A percentile compares a stretch with the other conserved stretches of the same genome.
Conservation (phyloP, 1,139 yeast genomes). For the Candida tropicalis region DNA sequence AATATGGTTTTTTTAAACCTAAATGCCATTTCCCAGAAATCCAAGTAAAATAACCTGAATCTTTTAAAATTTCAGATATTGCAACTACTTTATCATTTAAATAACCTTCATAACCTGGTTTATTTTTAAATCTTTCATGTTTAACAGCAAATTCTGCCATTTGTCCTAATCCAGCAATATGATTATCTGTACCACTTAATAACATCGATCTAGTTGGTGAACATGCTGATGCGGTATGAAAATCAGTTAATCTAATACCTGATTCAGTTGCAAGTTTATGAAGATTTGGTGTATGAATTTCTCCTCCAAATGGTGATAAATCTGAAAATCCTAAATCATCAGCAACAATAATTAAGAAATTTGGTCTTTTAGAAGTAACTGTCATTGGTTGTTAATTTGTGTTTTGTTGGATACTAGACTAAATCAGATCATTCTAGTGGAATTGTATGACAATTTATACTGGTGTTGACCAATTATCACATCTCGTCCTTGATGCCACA, state of each 20-base stretch:
- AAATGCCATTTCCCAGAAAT: constrained; percentile 64
- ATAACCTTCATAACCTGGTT: constrained; percentile 62
- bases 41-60: constrained; percentile 48
- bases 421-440: too few species aligned
- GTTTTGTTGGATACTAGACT: background rate
- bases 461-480: too few species aligned
- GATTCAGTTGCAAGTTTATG: constrained; percentile 37
- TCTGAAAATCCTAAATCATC: constrained; percentile 67
- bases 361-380: constrained; percentile 28
- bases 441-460: too few species aligned
- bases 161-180: constrained; percentile 62
- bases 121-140: constrained; percentile 38
- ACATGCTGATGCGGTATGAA: constrained; percentile 67
- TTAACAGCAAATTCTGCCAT: constrained; percentile 52
- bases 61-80: constrained; percentile 53
- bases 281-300: constrained; percentile 58
- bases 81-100: constrained; percentile 56
- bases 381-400: constrained; percentile 5
- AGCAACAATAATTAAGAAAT: constrained; percentile 59
- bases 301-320: constrained; percentile 59
- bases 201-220: constrained; percentile 68
- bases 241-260: constrained; percentile 56
- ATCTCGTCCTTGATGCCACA: too few species aligned
- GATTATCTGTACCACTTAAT: constrained; percentile 62
- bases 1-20: constrained; percentile 49